Evolutionary conservation across 768 basidiomycete species (phyloP).

Genomic region (Trametes elegans): DNA sequence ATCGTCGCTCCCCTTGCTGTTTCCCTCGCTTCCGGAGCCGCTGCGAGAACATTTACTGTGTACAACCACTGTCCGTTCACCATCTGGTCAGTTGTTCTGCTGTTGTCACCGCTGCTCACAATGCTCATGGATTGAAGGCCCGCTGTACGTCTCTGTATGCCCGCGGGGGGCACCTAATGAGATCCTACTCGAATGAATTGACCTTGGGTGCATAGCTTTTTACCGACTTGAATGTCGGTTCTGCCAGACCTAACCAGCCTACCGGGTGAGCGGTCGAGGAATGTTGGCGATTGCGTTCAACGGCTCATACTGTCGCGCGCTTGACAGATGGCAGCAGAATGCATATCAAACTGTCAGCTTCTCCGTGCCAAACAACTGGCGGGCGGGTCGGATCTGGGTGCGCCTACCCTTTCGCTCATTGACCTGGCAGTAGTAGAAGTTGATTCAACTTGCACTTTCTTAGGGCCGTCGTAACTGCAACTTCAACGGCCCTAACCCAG

Average conservation of each 20-base stretch:
- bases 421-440: too few relatives aligned
- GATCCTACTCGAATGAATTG: neutral
- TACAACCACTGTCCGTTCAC: conserved; percentile 42
- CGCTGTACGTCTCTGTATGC: conserved; percentile 26
- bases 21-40: conserved; percentile 8
- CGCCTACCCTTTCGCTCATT: too few relatives aligned
- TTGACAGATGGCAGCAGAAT: conserved; percentile 28
- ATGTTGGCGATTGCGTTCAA: neutral
- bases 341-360: conserved; percentile 30
- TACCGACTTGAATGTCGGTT: conserved; percentile 34
- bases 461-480: conserved; percentile 41
- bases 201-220: conserved; percentile 27
- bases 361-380: conserved; percentile 39
- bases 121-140: conserved; percentile 26
- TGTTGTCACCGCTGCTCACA: neutral
- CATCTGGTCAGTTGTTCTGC: conserved; percentile 32
- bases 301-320: neutral
- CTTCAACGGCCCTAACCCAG: conserved; percentile 27
- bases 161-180: too few relatives aligned
- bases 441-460: too few relatives aligned
- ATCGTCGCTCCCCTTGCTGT: conserved; percentile 4
- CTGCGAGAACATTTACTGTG: conserved; percentile 36
- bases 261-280: conserved; percentile 28
- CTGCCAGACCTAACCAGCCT: conserved; percentile 25
- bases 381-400: conserved; percentile 40